Evolutionary conservation across 345 rosid genomes (phyloP), one percentile per base, ranked within the genome.

Genomic region (Cardamine chenopodiifolia): DNA sequence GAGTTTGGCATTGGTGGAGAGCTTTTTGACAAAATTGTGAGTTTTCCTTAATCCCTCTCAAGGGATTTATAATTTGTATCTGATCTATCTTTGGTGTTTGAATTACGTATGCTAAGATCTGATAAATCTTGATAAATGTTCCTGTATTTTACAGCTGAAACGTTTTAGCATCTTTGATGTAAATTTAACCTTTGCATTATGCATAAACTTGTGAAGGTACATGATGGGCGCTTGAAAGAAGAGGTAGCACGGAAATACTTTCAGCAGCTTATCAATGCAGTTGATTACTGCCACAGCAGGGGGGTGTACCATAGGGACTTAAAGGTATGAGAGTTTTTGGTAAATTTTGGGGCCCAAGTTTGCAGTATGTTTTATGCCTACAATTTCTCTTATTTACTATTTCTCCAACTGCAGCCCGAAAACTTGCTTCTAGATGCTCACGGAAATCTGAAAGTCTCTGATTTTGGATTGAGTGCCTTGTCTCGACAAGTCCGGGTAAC

Each of bases 401-500:
- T 14, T 55, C 5, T 59, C 69, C 69, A 44, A 26, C 28, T 76
- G 52, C 99, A 95, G 99, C 99, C 98, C 3, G 99, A 95, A 77
- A 95, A 95, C 81, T 82, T 95, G 77, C 88, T 92, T 75, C 73
- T 95, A 68, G 99, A 95, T 88, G 91, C 91, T 40, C 88, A 55
- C 78, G 98, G 98, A 77, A 62, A 75, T 80, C 96, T 95, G 62
- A 95, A 88, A 87, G 90, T 95, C 70, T 95, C 97, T 17, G 99
- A 95, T 81, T 95, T 95, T 84, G 99, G 99, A 57, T 79, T 95
- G 80, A 95, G 99, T 83, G 99, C 99, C 53, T 82, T 95, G 54
- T 94, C 97, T 66, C 97, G 94, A 72, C 99, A 95, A 95, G 96
- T 95, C 82, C 85, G 98, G 75, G 98, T 95, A 69, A 85, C 86